Evolutionary conservation across 2,329 filamentous ascomycete species (phyloP), one percentile per base, ranked within the genome.

Genomic region (Neophaeococcomyces aloes): DNA sequence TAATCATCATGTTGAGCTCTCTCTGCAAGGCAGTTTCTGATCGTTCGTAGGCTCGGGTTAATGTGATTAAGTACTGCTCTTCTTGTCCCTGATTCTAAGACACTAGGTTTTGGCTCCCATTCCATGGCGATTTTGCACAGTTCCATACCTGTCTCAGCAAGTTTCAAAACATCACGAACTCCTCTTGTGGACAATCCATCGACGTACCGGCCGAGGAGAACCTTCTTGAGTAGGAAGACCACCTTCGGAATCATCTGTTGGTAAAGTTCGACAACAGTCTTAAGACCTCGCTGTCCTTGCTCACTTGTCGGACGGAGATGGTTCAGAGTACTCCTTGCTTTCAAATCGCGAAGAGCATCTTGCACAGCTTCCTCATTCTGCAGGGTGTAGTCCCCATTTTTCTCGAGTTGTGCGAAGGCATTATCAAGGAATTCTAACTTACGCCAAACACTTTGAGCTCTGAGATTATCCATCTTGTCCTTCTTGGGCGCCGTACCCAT

Each of bases 211-310:
- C 39, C 36, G 23, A 40, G 47, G 3, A 55, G 38, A 5, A 43
- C 48, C n/a, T 15, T 19, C 30, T 42, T 52, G 13, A 46, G 31
- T 14, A 53, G 32, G 10, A 31, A 43, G 2, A 53, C 36, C 11
- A 45, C 41, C 14, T 38, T 29, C 8, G 49, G 53, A 29, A 55
- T 47, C 15, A 55, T 25, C 32, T 47, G 32, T 32, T 50, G 45
- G 30, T 49, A 53, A 15, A 53, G 29, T n/a, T 55, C 53, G n/a
- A 34, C 30, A 4, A 44, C 35, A 36, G 44, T 47, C 17, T 40
- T 34, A 7, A 36, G 18, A 44, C 34, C 39, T 49, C 43, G 8
- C 19, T 32, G 15, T 4, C 18, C 10, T 11, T 46, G 5, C 6
- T 32, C 36, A 14, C 39, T 21, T 13, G 3, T 40, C 13, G 15